These are phyloP conservation scores for Cyclotella choctawhatcheeana DNA, from an alignment of 108 stramenopile species.

Conservation along the genomic window DNA sequence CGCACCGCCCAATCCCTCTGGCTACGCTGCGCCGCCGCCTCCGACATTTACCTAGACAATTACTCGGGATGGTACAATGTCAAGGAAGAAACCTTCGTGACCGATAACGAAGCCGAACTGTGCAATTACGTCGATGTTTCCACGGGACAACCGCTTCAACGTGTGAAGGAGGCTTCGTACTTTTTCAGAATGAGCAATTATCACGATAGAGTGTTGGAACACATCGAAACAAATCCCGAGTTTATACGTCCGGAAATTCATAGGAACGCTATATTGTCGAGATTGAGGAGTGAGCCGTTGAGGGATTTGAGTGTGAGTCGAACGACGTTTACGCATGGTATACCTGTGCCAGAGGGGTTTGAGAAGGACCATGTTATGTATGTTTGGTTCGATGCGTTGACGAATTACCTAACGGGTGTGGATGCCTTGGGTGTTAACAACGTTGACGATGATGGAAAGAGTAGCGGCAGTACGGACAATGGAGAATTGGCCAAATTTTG, in stretches of 20 bases:
- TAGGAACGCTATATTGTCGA: conserved; percentile 78
- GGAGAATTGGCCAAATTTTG: conserved; percentile 80
- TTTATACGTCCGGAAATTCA: conserved; percentile 94
- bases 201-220: conserved; percentile 79
- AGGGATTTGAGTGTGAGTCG: conserved; percentile 94
- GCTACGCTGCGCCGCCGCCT: conserved; percentile 80
- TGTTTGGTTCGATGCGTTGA: conserved; percentile 99
- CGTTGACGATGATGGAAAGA: conserved; percentile 41
- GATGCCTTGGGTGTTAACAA: conserved; percentile 77
- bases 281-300: conserved; percentile 83
- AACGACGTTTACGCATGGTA: conserved; percentile 97
- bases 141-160: conserved; percentile 90
- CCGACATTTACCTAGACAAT: conserved; percentile 93
- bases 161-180: conserved; percentile 96
- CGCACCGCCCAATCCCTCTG: conserved; percentile 87
- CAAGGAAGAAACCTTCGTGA: conserved; percentile 97
- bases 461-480: too few relatives aligned
- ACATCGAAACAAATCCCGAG: conserved; percentile 87
- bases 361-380: conserved; percentile 96
- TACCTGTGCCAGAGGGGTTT: conserved; percentile 94
- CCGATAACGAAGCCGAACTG: conserved; percentile 91
- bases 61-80: conserved; percentile 98
- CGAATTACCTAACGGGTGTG: conserved; percentile 96
- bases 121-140: conserved; percentile 90
- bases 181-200: conserved; percentile 98